phyloP scores from a whole-genome alignment of 1,284 basidiomycete genomes.

The Malassezia cuniculi region DNA sequence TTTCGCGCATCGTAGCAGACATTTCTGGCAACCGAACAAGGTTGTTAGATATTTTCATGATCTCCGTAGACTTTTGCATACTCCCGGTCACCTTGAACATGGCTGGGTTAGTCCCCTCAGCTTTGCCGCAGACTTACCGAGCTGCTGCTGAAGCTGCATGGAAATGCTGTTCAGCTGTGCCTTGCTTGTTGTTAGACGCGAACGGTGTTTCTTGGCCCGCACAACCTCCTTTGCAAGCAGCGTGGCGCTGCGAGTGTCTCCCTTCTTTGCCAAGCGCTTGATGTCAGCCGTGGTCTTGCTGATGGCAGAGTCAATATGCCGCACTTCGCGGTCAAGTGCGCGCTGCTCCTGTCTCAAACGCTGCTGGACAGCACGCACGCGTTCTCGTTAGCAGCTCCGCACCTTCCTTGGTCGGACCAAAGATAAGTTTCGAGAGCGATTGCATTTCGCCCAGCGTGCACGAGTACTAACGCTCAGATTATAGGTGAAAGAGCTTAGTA shows the following conservation, averaged over 20 bases:
- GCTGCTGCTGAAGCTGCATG: slow-evolving; percentile 79
- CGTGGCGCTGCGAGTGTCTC: slow-evolving; percentile 80
- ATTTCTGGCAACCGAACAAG: slow-evolving; percentile 85
- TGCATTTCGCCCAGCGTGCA: slow-evolving; percentile 56
- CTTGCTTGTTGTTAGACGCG: slow-evolving; percentile 78
- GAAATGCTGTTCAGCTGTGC: slow-evolving; percentile 82
- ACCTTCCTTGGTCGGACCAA: slow-evolving; percentile 87
- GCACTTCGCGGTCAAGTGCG: slow-evolving; percentile 32
- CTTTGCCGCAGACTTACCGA: slow-evolving; percentile 57
- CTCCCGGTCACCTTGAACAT: slow-evolving; percentile 95
- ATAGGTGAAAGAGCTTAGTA: too few relatives aligned
- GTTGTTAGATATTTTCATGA: slow-evolving; percentile 92
- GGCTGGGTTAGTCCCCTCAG: slow-evolving; percentile 51
- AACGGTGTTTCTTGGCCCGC: slow-evolving; percentile 82
- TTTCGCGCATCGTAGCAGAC: slow-evolving; percentile 81
- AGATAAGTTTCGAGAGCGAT: slow-evolving; percentile 73
- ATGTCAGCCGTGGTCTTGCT: slow-evolving; percentile 68
- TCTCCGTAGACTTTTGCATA: slow-evolving; percentile 92
- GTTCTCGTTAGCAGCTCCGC: slow-evolving; percentile 11
- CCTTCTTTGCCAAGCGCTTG: slow-evolving; percentile 79
- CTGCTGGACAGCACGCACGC: slow-evolving; percentile 32
- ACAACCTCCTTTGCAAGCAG: slow-evolving; percentile 90
- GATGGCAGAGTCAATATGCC: slow-evolving; percentile 67
- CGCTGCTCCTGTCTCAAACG: slow-evolving; percentile 39
- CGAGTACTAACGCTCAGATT: too few relatives aligned